Conservation (phyloP, 371 early-diverging fungal species). For the Mortierella sp. region DNA sequence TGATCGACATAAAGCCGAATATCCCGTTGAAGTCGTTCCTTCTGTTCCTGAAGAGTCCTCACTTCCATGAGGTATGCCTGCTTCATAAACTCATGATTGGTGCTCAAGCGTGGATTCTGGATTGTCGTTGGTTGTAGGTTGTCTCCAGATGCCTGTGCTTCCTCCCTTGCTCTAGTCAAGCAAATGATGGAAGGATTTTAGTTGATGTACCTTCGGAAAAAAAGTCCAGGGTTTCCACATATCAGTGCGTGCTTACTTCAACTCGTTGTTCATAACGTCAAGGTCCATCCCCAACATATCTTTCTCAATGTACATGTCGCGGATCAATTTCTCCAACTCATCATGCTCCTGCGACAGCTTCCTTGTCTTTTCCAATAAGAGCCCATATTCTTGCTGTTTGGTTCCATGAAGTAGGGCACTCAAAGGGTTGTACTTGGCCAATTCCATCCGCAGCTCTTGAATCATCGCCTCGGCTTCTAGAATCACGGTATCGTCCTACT, state of each 20-base stretch:
- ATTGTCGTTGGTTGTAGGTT: conserved; percentile 16
- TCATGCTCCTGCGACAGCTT: conserved; percentile 23
- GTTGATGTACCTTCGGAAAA: background rate
- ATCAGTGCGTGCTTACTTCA: conserved; percentile 10
- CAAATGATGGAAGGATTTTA: background rate
- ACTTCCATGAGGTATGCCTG: conserved; percentile 53
- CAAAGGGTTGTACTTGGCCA: conserved; percentile 39
- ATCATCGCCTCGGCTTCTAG: conserved; percentile 21
- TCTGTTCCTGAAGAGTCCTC: conserved; percentile 52
- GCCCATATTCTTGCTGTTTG: conserved; percentile 34
- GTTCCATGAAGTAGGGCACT: conserved; percentile 42
- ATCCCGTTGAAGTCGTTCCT: conserved; percentile 46
- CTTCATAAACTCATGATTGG: conserved; percentile 56
- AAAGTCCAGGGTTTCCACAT: background rate
- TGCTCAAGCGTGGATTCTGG: conserved; percentile 49
- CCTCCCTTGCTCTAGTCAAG: conserved; percentile 26
- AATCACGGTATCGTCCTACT: conserved; percentile 16
- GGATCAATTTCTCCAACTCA: conserved; percentile 23
- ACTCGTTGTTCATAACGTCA: conserved; percentile 35
- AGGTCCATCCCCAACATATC: conserved; percentile 45
- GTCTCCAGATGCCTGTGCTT: conserved; percentile 21
- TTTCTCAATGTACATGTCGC: conserved; percentile 34
- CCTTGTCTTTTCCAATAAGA: conserved; percentile 22
- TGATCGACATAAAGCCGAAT: conserved; percentile 43
- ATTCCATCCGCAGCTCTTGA: conserved; percentile 31